Evolutionary conservation across 129 eudicot species (phyloP), one percentile per base, ranked within the genome.

Genomic region (Arctium lappa): DNA sequence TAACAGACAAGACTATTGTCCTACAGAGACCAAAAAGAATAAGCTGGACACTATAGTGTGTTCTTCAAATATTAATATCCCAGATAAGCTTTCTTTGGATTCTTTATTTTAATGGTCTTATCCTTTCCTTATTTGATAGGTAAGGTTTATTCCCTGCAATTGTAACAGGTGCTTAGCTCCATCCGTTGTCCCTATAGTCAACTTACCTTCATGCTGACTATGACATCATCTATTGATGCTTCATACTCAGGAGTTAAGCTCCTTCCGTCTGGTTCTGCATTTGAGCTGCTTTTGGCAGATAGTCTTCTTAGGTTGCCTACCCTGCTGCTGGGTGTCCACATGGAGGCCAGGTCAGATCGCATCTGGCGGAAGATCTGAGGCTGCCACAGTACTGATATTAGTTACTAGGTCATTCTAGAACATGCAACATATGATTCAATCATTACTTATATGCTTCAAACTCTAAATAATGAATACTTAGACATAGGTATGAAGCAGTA

Each of bases 311-410:
- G 86, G 77, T 83, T 88, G 83, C 92, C 90, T 53, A 84, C 62
- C 80, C 85, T 89, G 80, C 83, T 89, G 84, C 79, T 80, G 79
- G 89, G 83, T 79, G 91, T 89, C 98, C 97, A 95, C 97, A 95
- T 91, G 88, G 92, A 89, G 72, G 97, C 97, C 83, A 95, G 89
- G 77, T 95, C 92, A 75, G 98, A 89, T 81, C 94, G 87, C 94
- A 95, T 81, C 75, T 89, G 97, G 73, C 91, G 86, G 82, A 95
- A 95, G 78, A 94, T 81, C 50, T 86, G 91, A 81, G 98, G 98
- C 98, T 95, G 94, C 89, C 72, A 78, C 69, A 34, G 12, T 29
- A 62, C 72, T 53, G 4, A 79, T 69, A 0, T 68, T 39, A 83
- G 82, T 48, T 48, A 74, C 60, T 7, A 84, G n/a, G 53, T 85